Base-by-base conservation (phyloP, 352 stramenopile genomes). In the Globisporangium radiosum region DNA sequence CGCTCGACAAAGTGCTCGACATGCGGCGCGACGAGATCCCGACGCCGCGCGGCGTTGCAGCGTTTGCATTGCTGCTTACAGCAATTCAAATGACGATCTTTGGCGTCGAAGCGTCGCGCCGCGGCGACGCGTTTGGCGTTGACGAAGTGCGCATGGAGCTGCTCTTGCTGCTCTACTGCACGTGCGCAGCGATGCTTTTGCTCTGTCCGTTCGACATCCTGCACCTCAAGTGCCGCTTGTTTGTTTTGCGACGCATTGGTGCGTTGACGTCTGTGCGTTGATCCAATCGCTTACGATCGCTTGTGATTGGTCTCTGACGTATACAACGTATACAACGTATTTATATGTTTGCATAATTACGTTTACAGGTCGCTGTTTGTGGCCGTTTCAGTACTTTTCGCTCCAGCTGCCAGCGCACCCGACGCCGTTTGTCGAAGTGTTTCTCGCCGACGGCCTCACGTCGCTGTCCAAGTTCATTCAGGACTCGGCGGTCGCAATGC, bases 401-500 rank as follows among this genome's bases (percentile, higher is more conserved):
- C 66, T 88, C 37, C 64, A 73, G 42, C 50, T 90, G 25, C 76
- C 77, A 39, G 57, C 71, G 5, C 66, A 80, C 49, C 60, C 76
- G 15, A 91, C 81, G 59, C 79, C 79, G 1, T 93, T 93, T 48
- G 65, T 87, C 50, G 81, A 93, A 47, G 84, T 93, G 9, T 92
- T 91, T 57, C 69, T 93, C 17, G 84, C 84, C 37, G 84, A 91
- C 56, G 84, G 78, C 10, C 71, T 93, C 63, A 93, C 84, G 63
- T 90, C 78, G 58, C 66, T 92, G 60, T 93, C 84, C 66, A 93
- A 93, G 73, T 89, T 90, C 50, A 80, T 90, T 45, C 78, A 90
- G 56, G 84, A 93, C 65, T 56, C 76, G 58, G 71, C 74, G 0
- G 73, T 90, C 11, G 81, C 78, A 52, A 59, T 83, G 51, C 65